Base-by-base conservation (phyloP, 768 basidiomycete genomes). In the Naganishia vaughanmartiniae region DNA sequence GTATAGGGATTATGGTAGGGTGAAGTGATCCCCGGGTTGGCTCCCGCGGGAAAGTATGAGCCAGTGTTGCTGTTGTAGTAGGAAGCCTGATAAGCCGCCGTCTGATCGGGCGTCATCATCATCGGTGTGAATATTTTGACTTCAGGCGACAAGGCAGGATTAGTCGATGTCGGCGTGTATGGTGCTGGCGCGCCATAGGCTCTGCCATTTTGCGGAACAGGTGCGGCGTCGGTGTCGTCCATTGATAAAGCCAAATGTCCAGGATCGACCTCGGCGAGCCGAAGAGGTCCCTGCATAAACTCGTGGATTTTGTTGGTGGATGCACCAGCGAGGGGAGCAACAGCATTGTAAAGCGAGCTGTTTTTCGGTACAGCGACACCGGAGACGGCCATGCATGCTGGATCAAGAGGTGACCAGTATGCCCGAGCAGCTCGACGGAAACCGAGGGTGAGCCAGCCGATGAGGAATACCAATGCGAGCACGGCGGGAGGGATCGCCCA, bases 321-420 rank as follows among this genome's bases (percentile, higher is more conserved):
- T 21, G 66, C 66, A 10, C 66, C 66, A 17, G 66, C 66, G 12
- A 67, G 66, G 21, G 48, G 51, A 26, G n/a, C 26, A 21, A 54
- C 51, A 9, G 48, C 51, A 33, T 10, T 2, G n/a, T 46, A 39
- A 33, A 55, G 51, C 21, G 48, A 54, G 53, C 66, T 67, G 53
- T 54, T 34, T 19, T 53, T 54, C n/a, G 66, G 66, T 26, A 67
- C 66, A 6, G 66, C 66, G n/a, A 67, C 54, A 28, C 66, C 66
- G 34, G 66, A 28, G n/a, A 67, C 54, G 33, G 66, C 66, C 66
- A 67, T 67, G n/a, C 54, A 53, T 53, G 28, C 66, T n/a, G 66
- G 66, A 39, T 55, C 54, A 10, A 67, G 53, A 0, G 66, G 66
- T 17, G 66, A 67, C 66, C 66, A 67, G 54, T 67, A 55, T 5